Evolutionary conservation across 2,329 filamentous ascomycete genomes (phyloP), one percentile per base, ranked within the genome.

Genomic region (Catunica adiposa): DNA sequence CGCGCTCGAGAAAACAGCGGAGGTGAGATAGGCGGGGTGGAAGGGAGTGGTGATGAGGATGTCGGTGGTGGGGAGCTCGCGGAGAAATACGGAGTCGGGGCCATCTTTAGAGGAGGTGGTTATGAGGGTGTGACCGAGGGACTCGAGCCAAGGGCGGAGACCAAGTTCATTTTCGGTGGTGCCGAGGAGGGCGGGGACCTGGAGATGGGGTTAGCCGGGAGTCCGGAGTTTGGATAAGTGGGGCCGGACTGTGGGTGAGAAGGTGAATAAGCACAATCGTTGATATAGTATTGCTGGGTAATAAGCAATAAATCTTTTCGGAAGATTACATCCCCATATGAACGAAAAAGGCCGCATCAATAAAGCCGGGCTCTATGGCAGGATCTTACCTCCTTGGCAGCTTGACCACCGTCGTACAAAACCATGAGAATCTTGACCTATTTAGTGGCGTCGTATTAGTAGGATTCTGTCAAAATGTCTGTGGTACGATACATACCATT

Each of bases 41-140:
- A 97, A 97, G 86, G 92, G 92, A 58, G 92, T 98, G 63, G 92
- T 98, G 73, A 98, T 97, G 79, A 98, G 97, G 71, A 98, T 78
- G 73, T 98, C 92, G 60, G 92, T 89, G 68, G 97, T 92, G 60
- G 92, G 89, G 56, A 98, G 80, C 74, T 98, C 88, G 75, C 89
- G 79, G 72, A 97, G 92, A 58, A 98, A 97, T 63, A 78, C 85
- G 59, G 90, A 97, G 78, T 84, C 79, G 74, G 88, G 85, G 62
- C 88, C 85, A 64, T 98, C 92, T 78, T 98, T 98, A 78, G 96
- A 88, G 48, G 89, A 95, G 62, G 92, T 98, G 65, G 92, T 98
- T 64, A 98, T 80, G 60, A 98, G 81, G 61, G 87, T 94, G 80
- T 98, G 92, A 65, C 92, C 92, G 70, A 94, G 84, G 60, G 90